phyloP scores from a whole-genome alignment of 768 basidiomycete species.

The Dentipellis fragilis region DNA sequence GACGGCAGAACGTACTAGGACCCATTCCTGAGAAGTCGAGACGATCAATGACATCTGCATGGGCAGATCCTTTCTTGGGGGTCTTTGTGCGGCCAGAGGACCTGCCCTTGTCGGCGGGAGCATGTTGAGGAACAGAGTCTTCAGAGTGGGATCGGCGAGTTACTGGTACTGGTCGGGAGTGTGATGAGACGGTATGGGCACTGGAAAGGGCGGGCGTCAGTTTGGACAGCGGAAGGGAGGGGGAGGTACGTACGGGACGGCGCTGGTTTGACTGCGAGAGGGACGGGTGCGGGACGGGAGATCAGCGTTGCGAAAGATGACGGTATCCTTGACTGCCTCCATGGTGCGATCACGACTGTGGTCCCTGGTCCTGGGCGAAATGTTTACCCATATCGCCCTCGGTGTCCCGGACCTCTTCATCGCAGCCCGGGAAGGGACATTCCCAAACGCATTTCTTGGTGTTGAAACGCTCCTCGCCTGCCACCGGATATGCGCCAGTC shows the following conservation, averaged over 20 bases:
- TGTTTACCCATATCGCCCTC: no score
- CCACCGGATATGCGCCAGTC: no score
- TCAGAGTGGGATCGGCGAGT: conserved; percentile 40
- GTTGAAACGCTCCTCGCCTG: no score
- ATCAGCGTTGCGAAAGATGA: conserved; percentile 39
- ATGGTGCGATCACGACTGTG: conserved; percentile 34
- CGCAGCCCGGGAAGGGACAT: no score
- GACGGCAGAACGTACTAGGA: conserved; percentile 46
- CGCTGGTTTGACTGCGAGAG: conserved; percentile 48
- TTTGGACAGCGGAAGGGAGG: conserved; percentile 6
- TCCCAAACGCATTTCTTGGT: no score
- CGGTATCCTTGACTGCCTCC: conserved; percentile 63
- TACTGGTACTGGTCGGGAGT: conserved; percentile 16
- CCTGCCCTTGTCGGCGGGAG: conserved; percentile 34
- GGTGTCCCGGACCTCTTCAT: no score
- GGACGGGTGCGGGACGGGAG: conserved; percentile 36
- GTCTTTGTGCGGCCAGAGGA: conserved; percentile 33
- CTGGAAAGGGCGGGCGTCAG: conserved; percentile 4
- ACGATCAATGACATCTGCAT: conserved; percentile 85
- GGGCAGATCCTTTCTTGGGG: conserved; percentile 66
- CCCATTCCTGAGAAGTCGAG: conserved; percentile 82
- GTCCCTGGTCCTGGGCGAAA: not conserved
- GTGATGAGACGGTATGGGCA: not conserved
- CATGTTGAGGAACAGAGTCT: conserved; percentile 31
- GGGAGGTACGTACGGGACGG: conserved; percentile 28